Conservation (phyloP, 2,329 filamentous ascomycete genomes). For the Fusarium nanum region DNA sequence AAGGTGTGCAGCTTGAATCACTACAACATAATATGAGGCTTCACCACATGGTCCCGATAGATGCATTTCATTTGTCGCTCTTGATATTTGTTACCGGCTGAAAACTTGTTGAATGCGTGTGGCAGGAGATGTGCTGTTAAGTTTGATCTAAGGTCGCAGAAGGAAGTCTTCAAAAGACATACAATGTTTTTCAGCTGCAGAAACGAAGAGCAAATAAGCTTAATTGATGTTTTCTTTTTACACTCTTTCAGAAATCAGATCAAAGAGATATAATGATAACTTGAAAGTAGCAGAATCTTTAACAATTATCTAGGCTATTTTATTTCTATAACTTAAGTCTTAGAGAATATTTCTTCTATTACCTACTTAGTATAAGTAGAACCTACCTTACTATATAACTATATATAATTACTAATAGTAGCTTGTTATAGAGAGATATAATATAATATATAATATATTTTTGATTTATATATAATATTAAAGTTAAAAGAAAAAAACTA, state of each 20-base stretch:
- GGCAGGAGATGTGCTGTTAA: neutral
- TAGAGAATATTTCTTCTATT: too few relatives aligned
- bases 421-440: too few relatives aligned
- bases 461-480: too few relatives aligned
- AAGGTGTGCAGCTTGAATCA: conserved; percentile 46
- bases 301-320: too few relatives aligned
- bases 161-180: neutral
- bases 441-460: too few relatives aligned
- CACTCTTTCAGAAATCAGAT: too few relatives aligned
- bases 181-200: neutral
- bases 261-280: neutral
- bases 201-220: too few relatives aligned
- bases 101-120: neutral
- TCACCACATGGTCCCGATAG: conserved; percentile 38
- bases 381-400: too few relatives aligned
- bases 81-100: neutral
- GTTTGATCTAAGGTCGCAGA: neutral
- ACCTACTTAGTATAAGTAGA: too few relatives aligned
- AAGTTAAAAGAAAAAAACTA: too few relatives aligned
- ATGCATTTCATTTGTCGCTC: conserved; percentile 38
- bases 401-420: too few relatives aligned
- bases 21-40: conserved; percentile 12
- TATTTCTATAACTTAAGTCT: too few relatives aligned
- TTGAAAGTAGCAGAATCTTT: neutral
- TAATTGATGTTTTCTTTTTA: neutral